These are phyloP conservation scores for Leonotis leonurus DNA, from an alignment of 257 asterid species.

Conservation along the genomic window DNA sequence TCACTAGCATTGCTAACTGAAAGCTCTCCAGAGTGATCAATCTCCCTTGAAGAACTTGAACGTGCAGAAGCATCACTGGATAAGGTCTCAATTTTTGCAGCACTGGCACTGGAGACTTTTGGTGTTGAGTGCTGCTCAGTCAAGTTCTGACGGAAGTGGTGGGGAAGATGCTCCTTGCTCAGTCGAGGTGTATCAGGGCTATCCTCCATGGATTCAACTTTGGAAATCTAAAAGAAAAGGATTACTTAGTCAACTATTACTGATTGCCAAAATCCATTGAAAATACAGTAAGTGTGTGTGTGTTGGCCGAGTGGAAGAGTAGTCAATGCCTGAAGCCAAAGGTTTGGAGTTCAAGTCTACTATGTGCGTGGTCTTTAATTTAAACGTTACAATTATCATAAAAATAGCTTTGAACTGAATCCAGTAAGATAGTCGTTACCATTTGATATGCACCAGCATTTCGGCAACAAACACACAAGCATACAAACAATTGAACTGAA, in stretches of 20 bases:
- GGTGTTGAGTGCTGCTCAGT: constrained; percentile 58
- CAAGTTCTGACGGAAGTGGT: constrained; percentile 33
- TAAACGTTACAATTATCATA: too few species aligned
- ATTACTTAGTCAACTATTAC: background rate
- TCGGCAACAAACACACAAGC: background rate
- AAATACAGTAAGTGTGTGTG: background rate
- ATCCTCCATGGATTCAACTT: constrained; percentile 45
- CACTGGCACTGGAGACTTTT: constrained; percentile 65
- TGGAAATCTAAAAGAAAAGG: constrained; percentile 40
- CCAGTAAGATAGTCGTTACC: background rate
- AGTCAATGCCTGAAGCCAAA: too few species aligned
- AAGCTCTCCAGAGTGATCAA: constrained; percentile 75
- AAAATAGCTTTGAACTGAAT: background rate
- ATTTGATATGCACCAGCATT: too few species aligned
- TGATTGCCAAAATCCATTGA: background rate
- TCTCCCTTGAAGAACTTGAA: constrained; percentile 71
- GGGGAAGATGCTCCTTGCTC: constrained; percentile 48
- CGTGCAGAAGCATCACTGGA: constrained; percentile 72
- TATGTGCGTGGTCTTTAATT: too few species aligned
- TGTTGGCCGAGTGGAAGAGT: too few species aligned
- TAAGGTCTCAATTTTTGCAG: constrained; percentile 58
- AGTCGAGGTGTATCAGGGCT: constrained; percentile 70
- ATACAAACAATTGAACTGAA: background rate
- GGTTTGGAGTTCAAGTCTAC: too few species aligned
- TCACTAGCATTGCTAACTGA: constrained; percentile 89